These are phyloP conservation scores for Thelephora ganbajun DNA, from an alignment of 768 basidiomycete genomes.

Conservation along the genomic window DNA sequence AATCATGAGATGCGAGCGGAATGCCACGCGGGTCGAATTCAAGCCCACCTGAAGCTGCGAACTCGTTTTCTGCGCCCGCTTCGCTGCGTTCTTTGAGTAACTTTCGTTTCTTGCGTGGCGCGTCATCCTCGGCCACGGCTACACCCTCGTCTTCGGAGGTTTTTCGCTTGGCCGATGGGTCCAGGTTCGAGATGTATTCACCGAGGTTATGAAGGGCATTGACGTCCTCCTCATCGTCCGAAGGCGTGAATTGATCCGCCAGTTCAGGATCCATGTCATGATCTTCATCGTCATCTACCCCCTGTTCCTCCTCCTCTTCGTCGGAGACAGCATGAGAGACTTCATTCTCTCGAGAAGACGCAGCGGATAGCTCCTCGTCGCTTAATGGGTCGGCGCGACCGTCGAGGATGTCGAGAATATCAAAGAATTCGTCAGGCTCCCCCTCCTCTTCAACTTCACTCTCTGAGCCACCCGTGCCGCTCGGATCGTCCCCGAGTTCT, in stretches of 20 bases:
- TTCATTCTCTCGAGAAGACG: conserved; percentile 9
- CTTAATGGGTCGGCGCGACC: conserved; percentile 35
- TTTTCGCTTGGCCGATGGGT: conserved; percentile 61
- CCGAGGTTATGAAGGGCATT: conserved; percentile 59
- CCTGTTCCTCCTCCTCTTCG: conserved; percentile 24
- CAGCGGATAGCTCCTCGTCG: conserved; percentile 15
- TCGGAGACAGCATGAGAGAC: conserved; percentile 4
- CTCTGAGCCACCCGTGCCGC: conserved; percentile 33
- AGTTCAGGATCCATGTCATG: conserved; percentile 33
- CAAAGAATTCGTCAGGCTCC: conserved; percentile 43
- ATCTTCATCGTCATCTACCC: conserved; percentile 22
- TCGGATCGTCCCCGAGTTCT: conserved; percentile 19
- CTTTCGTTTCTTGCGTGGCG: conserved; percentile 38
- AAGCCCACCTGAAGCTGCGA: conserved; percentile 41
- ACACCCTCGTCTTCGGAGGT: conserved; percentile 24
- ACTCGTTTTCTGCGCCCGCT: conserved; percentile 72
- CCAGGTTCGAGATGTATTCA: conserved; percentile 56
- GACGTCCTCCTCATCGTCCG: conserved; percentile 37
- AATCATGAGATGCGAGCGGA: not conserved
- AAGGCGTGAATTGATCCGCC: conserved; percentile 17
- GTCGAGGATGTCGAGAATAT: conserved; percentile 52
- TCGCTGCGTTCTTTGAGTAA: conserved; percentile 61
- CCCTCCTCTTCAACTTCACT: conserved; percentile 21
- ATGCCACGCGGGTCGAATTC: conserved; percentile 1
- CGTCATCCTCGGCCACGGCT: conserved; percentile 12